These are phyloP conservation scores for Hibiscus syriacus DNA, from an alignment of 345 rosid genomes.

Conservation along the genomic window DNA sequence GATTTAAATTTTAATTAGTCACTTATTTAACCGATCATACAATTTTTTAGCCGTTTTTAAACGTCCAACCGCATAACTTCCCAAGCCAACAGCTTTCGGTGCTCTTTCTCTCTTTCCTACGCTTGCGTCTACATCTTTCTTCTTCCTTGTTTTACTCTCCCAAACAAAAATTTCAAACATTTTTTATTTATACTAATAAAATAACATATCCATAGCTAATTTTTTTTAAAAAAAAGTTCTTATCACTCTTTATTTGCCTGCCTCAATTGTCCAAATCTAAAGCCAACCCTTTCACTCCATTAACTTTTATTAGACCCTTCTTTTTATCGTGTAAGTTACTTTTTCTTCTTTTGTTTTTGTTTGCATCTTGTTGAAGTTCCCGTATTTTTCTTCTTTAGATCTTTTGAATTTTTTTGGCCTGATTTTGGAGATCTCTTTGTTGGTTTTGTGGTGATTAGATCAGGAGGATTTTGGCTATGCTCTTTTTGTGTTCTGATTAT, in stretches of 20 bases:
- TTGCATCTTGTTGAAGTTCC: conserved; percentile 4
- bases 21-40: too few species aligned
- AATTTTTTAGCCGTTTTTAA: too few species aligned
- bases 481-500: background rate
- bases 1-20: too few species aligned
- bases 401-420: conserved; percentile 9
- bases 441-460: conserved; percentile 16
- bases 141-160: background rate
- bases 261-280: conserved; percentile 16
- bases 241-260: background rate
- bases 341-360: background rate
- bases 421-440: conserved; percentile 19
- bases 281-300: conserved; percentile 7
- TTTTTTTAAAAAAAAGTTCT: background rate
- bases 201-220: conserved; percentile 12
- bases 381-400: background rate
- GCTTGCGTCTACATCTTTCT: conserved; percentile 5
- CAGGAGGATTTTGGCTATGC: background rate
- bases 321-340: conserved; percentile 15
- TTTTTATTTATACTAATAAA: background rate
- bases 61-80: too few species aligned
- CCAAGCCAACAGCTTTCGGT: conserved; percentile 43
- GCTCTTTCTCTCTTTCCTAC: conserved; percentile 20
- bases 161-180: background rate
- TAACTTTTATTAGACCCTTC: background rate